Conservation (phyloP, 768 basidiomycete species). For the Suillus plorans region DNA sequence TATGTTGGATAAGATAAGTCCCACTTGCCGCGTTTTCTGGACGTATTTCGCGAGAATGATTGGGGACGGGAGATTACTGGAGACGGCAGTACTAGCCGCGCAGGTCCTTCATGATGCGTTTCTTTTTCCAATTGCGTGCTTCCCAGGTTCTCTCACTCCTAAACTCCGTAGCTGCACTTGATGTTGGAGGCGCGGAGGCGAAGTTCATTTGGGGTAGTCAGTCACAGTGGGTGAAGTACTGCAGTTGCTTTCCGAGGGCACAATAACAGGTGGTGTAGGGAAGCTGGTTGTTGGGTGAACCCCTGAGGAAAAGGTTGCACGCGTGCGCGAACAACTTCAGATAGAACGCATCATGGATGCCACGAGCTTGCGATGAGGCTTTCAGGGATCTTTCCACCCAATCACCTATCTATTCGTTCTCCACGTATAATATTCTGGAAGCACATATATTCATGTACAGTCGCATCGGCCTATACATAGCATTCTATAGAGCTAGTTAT, state of each 20-base stretch:
- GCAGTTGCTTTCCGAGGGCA: slow-evolving; percentile 61
- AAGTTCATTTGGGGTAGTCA: slow-evolving; percentile 68
- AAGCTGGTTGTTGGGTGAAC: slow-evolving; percentile 55
- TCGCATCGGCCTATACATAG: background rate
- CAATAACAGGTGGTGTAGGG: slow-evolving; percentile 46
- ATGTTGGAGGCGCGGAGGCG: slow-evolving; percentile 64
- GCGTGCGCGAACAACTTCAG: slow-evolving; percentile 61
- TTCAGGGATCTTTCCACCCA: background rate
- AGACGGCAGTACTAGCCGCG: slow-evolving; percentile 57
- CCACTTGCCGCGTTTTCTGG: slow-evolving; percentile 64
- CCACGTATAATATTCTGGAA: background rate
- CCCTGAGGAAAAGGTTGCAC: slow-evolving; percentile 65
- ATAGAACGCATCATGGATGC: slow-evolving; percentile 59
- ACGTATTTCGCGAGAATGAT: slow-evolving; percentile 67
- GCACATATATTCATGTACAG: slow-evolving; percentile 4
- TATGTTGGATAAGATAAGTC: slow-evolving; percentile 46
- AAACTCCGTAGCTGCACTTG: slow-evolving; percentile 54
- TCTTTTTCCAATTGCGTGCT: slow-evolving; percentile 14
- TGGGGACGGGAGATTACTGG: slow-evolving; percentile 49
- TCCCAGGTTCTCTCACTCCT: slow-evolving; percentile 8
- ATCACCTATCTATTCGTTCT: slow-evolving; percentile 3
- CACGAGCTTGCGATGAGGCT: slow-evolving; percentile 9
- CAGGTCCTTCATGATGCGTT: slow-evolving; percentile 65
- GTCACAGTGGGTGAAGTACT: slow-evolving; percentile 52
- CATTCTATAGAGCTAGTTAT: background rate